Evolutionary conservation across 139 green algal species (phyloP).

Genomic region (Coelastrella sp.): DNA sequence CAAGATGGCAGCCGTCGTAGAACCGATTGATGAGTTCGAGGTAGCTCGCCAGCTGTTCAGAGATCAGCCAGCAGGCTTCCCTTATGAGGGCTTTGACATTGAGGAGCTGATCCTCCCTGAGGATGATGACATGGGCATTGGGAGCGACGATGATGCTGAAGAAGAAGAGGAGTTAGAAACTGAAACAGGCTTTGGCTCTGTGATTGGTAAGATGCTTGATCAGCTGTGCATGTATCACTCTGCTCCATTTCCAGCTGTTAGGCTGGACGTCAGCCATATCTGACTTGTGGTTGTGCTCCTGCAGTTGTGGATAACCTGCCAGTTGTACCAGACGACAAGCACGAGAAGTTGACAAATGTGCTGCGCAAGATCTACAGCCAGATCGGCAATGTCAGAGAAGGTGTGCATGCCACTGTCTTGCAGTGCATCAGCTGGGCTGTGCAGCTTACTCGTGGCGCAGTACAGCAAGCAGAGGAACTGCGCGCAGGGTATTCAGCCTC

Average conservation of each 20-base stretch:
- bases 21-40: slow-evolving; percentile 22
- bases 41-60: slow-evolving; percentile 44
- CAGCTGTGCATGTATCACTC: no score
- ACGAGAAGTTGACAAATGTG: slow-evolving; percentile 94
- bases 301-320: slow-evolving; percentile 97
- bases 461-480: no score
- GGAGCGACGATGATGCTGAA: slow-evolving; percentile 87
- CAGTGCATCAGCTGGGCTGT: no score
- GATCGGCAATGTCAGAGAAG: slow-evolving; percentile 86
- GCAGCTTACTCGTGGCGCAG: no score
- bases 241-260: not conserved
- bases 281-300: slow-evolving; percentile 9
- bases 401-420: slow-evolving; percentile 47
- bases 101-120: slow-evolving; percentile 90
- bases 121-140: slow-evolving; percentile 91
- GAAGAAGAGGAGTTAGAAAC: slow-evolving; percentile 87
- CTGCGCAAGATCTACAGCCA: slow-evolving; percentile 92
- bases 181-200: slow-evolving; percentile 93
- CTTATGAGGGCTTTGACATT: slow-evolving; percentile 86
- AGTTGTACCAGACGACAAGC: slow-evolving; percentile 90
- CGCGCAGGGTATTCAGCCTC: no score
- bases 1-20: slow-evolving; percentile 39
- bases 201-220: slow-evolving; percentile 78
- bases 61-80: slow-evolving; percentile 84
- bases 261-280: not conserved